Evolutionary conservation across 225 moss, liverwort and hornwort species (phyloP), one percentile per base, ranked within the genome.

Genomic region (Ulota crispa): DNA sequence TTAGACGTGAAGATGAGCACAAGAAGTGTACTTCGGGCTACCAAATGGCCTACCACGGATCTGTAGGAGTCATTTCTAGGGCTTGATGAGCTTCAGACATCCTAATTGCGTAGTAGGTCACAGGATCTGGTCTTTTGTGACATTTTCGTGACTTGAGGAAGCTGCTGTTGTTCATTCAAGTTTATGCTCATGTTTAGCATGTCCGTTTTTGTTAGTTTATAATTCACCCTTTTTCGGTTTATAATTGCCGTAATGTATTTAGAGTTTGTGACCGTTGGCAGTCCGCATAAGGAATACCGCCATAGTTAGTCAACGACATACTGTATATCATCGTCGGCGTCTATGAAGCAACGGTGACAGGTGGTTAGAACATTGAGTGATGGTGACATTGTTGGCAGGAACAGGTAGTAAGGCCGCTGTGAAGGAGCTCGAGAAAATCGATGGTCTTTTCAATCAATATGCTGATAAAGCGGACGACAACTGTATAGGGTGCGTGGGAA

Each of bases 361-460:
- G 32, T 61, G 20, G 9, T 57, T 67, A 20, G 77, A 59, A 81
- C 7, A 68, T 45, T 43, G 34, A 72, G 36, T 89, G 66, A 85
- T 76, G 13, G 55, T 78, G n/a, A 9, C 42, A 56, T 68, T 81
- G 66, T 68, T 86, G 83, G 31, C 84, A 88, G 82, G 88, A 65
- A 70, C 88, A 87, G 97, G 93, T 76, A 95, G 90, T 39, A 97
- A 97, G 79, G 97, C 94, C 87, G 95, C 95, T 20, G 89, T 82
- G 24, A 94, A 94, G 79, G 97, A 97, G 82, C 91, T 89, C 77
- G 97, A 97, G 87, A 97, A 89, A 83, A 94, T 97, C 83, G 97
- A 97, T 86, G 85, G 89, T 19, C 16, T 97, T n/a, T 97, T 94
- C 86, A 85, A 76, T 85, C 94, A 90, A 71, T 97, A 97, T 92